Percentiles rank a stretch among this genome's conserved stretches.
These are phyloP conservation scores for Pichia ethanolica DNA, from an alignment of 805 yeast genomes.

Conservation along the genomic window DNA sequence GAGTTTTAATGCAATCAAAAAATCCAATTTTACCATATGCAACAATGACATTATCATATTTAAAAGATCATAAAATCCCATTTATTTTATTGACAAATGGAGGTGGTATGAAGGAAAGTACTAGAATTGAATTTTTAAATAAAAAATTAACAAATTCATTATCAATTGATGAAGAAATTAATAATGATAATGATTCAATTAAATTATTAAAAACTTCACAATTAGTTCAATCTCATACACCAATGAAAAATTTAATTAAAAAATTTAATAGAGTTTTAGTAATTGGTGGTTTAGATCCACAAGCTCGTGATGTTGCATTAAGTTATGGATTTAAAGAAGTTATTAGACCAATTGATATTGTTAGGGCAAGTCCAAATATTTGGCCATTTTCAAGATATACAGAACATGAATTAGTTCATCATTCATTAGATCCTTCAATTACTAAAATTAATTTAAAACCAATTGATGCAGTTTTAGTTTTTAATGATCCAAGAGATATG, in stretches of 20 bases:
- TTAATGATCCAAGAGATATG: slow-evolving; percentile 87
- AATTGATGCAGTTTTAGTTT: slow-evolving; percentile 72
- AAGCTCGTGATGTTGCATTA: slow-evolving; percentile 68
- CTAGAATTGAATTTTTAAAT: slow-evolving; percentile 49
- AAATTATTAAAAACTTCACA: slow-evolving; percentile 36
- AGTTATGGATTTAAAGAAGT: slow-evolving; percentile 74
- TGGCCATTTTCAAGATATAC: slow-evolving; percentile 63
- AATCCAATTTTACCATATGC: slow-evolving; percentile 58
- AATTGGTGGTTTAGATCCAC: slow-evolving; percentile 72
- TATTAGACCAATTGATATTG: slow-evolving; percentile 62
- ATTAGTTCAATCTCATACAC: slow-evolving; percentile 83
- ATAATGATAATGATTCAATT: slow-evolving; percentile 24
- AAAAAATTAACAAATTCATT: slow-evolving; percentile 1
- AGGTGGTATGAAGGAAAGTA: slow-evolving; percentile 67
- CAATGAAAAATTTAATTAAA: slow-evolving; percentile 52
- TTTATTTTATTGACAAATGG: slow-evolving; percentile 83
- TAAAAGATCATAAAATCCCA: slow-evolving; percentile 54
- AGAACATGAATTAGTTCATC: slow-evolving; percentile 35
- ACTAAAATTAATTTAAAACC: slow-evolving; percentile 28
- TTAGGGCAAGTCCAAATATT: slow-evolving; percentile 45
- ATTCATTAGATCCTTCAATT: slow-evolving; percentile 28
- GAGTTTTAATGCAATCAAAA: slow-evolving; percentile 73
- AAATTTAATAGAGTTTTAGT: slow-evolving; percentile 58
- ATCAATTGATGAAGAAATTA: not conserved
- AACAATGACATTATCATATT: slow-evolving; percentile 37